These are phyloP conservation scores for Monosporozyma unispora DNA, from an alignment of 805 yeast genomes.

Conservation along the genomic window DNA sequence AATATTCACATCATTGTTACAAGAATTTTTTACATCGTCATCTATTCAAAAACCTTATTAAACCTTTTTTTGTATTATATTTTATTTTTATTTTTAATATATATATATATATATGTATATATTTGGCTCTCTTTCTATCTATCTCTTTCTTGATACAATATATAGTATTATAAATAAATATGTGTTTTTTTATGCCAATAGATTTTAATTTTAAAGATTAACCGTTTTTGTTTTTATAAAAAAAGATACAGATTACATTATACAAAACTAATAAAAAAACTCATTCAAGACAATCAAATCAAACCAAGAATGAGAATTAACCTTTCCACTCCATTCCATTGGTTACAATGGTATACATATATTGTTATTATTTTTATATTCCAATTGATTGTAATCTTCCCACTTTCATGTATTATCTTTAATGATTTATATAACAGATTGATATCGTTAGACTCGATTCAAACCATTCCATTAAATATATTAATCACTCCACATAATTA, in stretches of 20 bases:
- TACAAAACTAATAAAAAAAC: neutral
- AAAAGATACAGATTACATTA: neutral
- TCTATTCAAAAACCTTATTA: too few relatives aligned
- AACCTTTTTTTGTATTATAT: neutral
- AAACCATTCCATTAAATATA: slow-evolving; percentile 14
- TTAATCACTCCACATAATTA: neutral
- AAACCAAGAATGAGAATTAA: slow-evolving; percentile 19
- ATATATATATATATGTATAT: neutral
- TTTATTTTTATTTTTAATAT: neutral
- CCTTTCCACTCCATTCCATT: slow-evolving; percentile 23
- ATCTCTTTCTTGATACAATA: neutral
- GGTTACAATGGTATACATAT: slow-evolving; percentile 24
- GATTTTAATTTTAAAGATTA: too few relatives aligned
- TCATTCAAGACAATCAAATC: too few relatives aligned
- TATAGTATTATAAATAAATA: neutral
- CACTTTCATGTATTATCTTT: slow-evolving; percentile 22
- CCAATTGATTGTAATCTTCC: slow-evolving; percentile 20
- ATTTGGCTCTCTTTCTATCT: neutral
- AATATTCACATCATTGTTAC: neutral
- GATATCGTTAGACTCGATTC: slow-evolving; percentile 24
- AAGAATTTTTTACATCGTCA: too few relatives aligned
- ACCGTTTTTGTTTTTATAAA: neutral
- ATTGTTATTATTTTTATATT: slow-evolving; percentile 11
- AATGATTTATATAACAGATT: slow-evolving; percentile 23
- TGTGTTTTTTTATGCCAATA: too few relatives aligned